Evolutionary conservation across 306 rosid genomes (phyloP), one percentile per base, ranked within the genome.

Genomic region (Sindora glabra): DNA sequence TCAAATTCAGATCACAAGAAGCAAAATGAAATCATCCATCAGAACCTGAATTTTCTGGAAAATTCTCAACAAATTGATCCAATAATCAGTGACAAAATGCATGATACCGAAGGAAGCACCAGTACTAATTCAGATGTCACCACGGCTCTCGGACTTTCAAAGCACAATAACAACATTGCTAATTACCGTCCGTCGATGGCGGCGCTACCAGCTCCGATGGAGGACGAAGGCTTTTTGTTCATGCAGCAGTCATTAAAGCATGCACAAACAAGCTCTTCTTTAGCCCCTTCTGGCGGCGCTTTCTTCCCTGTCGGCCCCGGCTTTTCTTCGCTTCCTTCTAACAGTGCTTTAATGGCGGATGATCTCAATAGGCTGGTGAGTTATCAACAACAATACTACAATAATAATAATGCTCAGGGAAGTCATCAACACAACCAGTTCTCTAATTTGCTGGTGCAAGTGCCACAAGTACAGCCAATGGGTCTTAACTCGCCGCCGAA

Each of bases 351-450:
- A 16, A 68, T 53, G 62, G 70, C 83, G 64, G 98, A 92, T 32
- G 98, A 92, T 54, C 88, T 88, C 5, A 90, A 92, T 17, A 79
- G 86, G 68, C 75, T 92, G 6, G 46, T 92, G 9, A 77, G 55
- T 59, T 85, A 65, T 53, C 89, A 85, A 47, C 96, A 77, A 5
- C 81, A 80, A 22, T 62, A 55, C 19, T 77, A 63, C 52, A 60
- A n/a, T n/a, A n/a, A n/a, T n/a, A n/a, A n/a, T n/a, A n/a, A 46
- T 48, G 68, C 23, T 26, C 75, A 66, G 12, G 64, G 29, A 11
- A n/a, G n/a, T n/a, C 72, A 74, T 0, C 79, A 48, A 10, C n/a
- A n/a, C n/a, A 52, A 30, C n/a, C 77, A 79, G 21, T 75, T 82
- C 29, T 57, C 79, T 24, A 56, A 40, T 64, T 59, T 79, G 67